Evolutionary conservation across 2,329 filamentous ascomycete genomes (phyloP), one percentile per base, ranked within the genome.

Genomic region (Macrophomina tecta): DNA sequence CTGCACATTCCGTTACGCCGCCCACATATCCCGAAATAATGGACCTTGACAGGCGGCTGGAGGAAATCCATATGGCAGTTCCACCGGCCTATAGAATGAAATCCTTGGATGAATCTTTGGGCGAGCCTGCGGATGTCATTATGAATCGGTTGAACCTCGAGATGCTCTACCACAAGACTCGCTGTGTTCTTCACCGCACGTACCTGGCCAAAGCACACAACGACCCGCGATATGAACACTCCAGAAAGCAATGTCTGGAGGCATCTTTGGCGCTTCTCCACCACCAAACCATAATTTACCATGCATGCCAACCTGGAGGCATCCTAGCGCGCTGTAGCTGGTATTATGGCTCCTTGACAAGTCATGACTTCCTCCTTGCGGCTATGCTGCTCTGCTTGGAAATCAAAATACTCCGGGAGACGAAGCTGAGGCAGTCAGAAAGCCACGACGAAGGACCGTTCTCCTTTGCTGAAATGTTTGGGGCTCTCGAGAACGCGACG

Each of bases 111-210:
- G 74, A 78, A 34, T 83, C 80, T 5, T 78, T 86, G 23, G 81
- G 80, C 2, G 84, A 87, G 60, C 74, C 82, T 0, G 77, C 84
- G 0, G 78, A 82, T n/a, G 70, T 84, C 8, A 80, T 88, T 38
- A 83, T 87, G 76, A 79, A 80, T 30, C 79, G 83, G 5, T 81
- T 85, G 68, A 85, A 82, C 48, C 72, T 87, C 28, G 81, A 86
- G 18, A 73, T 87, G 4, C 74, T 85, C 5, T 84, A 83, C 70
- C 81, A 83, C 53, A 85, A 85, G 70, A 77, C 82, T 8, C 81
- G 82, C 58, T 81, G 83, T 38, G 81, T 86, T 1, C 72, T 88
- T n/a, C 85, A 88, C 71, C 79, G 85, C 16, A 82, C 81, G 34
- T 86, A 83, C 69, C 79, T 88, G 69, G 78, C 78, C 11, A 75